phyloP scores from a whole-genome alignment of 169 alveolate genomes.

The Eimeria praecox region DNA sequence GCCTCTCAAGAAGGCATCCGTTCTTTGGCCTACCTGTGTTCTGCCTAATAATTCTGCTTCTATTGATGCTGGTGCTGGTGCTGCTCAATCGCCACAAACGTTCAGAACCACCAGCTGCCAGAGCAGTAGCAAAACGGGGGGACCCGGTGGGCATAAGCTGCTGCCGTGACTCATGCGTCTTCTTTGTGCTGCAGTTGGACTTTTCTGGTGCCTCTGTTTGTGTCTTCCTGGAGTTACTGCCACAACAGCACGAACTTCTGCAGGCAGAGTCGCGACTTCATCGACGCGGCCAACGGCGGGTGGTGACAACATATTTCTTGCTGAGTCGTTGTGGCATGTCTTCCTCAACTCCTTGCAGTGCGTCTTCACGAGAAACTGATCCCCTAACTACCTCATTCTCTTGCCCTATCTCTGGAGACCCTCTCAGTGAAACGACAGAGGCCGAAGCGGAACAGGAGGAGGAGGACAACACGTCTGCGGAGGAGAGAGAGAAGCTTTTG shows the following conservation, averaged over 20 bases:
- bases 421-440: background rate
- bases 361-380: background rate
- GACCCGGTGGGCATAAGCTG: background rate
- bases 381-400: background rate
- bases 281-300: constrained; percentile 81
- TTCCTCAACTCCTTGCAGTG: background rate
- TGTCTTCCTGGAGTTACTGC: constrained; percentile 76
- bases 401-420: background rate
- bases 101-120: background rate
- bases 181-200: constrained; percentile 62
- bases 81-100: background rate
- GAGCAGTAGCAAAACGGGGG: background rate
- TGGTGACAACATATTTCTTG: constrained; percentile 67
- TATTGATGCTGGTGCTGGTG: background rate
- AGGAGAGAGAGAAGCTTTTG: background rate
- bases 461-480: background rate
- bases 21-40: background rate
- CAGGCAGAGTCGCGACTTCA: constrained; percentile 82
- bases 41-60: background rate
- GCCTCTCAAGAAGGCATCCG: background rate
- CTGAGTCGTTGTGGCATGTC: constrained; percentile 33
- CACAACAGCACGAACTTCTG: constrained; percentile 77
- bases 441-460: background rate
- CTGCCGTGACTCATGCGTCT: background rate
- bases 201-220: constrained; percentile 76